Conservation (phyloP, 176 grass and related monocot species). For the Oryza brachyantha region DNA sequence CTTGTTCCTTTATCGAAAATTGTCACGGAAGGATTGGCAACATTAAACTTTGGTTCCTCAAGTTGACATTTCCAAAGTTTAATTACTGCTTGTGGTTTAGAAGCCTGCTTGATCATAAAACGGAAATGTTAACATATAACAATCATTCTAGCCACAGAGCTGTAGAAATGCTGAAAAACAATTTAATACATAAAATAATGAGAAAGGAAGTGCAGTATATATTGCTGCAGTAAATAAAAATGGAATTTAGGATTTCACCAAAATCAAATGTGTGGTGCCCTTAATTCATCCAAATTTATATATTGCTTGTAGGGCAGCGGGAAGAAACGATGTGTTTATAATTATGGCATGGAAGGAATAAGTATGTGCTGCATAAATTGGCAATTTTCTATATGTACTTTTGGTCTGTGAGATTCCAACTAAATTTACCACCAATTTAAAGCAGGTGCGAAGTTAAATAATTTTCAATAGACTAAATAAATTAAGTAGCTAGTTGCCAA, state of each 20-base stretch:
- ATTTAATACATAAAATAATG: neutral
- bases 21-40: slow-evolving; percentile 56
- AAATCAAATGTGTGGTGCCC: neutral
- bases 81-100: slow-evolving; percentile 61
- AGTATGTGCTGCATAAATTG: neutral
- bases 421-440: neutral
- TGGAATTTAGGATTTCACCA: neutral
- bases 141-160: slow-evolving; percentile 1
- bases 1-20: slow-evolving; percentile 82
- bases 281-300: neutral
- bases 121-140: slow-evolving; percentile 14
- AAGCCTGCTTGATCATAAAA: slow-evolving; percentile 47
- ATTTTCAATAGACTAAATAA: slow-evolving; percentile 16
- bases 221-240: neutral
- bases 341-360: neutral
- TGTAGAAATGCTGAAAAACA: neutral
- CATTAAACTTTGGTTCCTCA: slow-evolving; percentile 76
- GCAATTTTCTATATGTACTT: neutral
- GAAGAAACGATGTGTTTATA: neutral
- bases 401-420: neutral
- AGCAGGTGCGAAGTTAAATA: neutral
- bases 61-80: slow-evolving; percentile 80
- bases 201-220: neutral
- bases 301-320: neutral
- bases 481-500: neutral